Conservation (phyloP, 805 yeast species). For the Monosporozyma siamensis region DNA sequence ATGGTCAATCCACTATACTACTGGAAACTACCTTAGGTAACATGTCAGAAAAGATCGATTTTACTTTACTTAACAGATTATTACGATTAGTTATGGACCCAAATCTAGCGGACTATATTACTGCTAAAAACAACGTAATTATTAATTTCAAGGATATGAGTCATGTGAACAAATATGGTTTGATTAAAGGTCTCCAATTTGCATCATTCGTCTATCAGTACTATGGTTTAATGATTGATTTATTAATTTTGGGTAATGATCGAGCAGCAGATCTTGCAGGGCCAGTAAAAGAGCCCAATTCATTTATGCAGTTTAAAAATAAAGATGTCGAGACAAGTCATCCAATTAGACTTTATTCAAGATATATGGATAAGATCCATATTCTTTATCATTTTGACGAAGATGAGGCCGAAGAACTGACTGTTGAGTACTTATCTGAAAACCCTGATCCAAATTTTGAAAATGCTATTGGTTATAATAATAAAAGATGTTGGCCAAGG, state of each 20-base stretch:
- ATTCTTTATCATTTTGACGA: conserved; percentile 67
- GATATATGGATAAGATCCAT: conserved; percentile 77
- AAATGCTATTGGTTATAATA: conserved; percentile 75
- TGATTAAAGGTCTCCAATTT: conserved; percentile 82
- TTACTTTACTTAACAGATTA: conserved; percentile 75
- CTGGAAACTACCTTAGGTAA: conserved; percentile 65
- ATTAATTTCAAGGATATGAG: conserved; percentile 90
- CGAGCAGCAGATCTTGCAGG: conserved; percentile 88
- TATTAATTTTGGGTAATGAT: conserved; percentile 73
- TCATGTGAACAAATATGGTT: conserved; percentile 81
- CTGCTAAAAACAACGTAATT: conserved; percentile 79
- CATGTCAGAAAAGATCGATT: conserved; percentile 77
- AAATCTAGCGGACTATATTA: conserved; percentile 87
- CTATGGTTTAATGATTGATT: conserved; percentile 78
- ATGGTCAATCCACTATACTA: conserved; percentile 76
- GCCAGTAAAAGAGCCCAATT: conserved; percentile 57
- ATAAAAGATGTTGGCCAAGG: conserved; percentile 89
- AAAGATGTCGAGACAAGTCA: conserved; percentile 49
- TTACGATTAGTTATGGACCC: conserved; percentile 77
- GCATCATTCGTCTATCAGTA: conserved; percentile 84
- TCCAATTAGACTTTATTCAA: conserved; percentile 72
- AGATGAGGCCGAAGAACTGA: conserved; percentile 65
- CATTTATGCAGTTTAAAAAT: conserved; percentile 64
- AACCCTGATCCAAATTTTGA: conserved; percentile 92
- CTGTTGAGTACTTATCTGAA: conserved; percentile 67